Evolutionary conservation across 1,284 basidiomycete genomes (phyloP), one percentile per base, ranked within the genome.

Genomic region (Fistulina hepatica): DNA sequence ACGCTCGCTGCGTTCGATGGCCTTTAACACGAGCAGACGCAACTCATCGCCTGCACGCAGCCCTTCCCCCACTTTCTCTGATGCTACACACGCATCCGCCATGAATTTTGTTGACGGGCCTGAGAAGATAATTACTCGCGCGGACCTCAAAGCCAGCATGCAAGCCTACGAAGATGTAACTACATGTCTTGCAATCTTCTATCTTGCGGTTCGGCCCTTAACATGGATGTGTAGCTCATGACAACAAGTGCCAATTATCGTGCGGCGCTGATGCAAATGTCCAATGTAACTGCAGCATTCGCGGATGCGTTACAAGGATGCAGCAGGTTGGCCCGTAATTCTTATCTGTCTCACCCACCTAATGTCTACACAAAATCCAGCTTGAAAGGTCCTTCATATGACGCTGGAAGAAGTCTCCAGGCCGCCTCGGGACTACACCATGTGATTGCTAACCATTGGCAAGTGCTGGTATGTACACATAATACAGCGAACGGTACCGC

Each of bases 391-490:
- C 71, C 86, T 34, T 64, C 79, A 48, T 78, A 92, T 58, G 75
- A 91, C 58, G 61, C 84, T 33, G 70, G 88, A 46, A 71, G 81
- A 44, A 64, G 83, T 44, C 59, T 88, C 33, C 77, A 91, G 53
- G 86, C 84, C 22, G 78, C 84, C n/a, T 79, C 83, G 12, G 92
- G 92, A 2, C 63, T 95, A 36, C 90, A 95, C 57, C 88, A 91
- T 58, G 73, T 97, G 47, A 82, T 94, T 52, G 81, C 83, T 39
- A 94, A 94, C 58, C 89, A 94, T 51, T 90, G 86, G 70, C 88
- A 91, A 56, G 75, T 95, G 38, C 64, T 95, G 52, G 89, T 85
- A 47, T 45, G 76, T 56, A 13, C 33, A 44, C 41, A 37, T 15
- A 25, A 23, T 40, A 27, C 16, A n/a, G 32, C 25, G 31, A 26